Evolutionary conservation across 495 filamentous ascomycete genomes (phyloP), one percentile per base, ranked within the genome.

Genomic region (Cenococcum geophilum): DNA sequence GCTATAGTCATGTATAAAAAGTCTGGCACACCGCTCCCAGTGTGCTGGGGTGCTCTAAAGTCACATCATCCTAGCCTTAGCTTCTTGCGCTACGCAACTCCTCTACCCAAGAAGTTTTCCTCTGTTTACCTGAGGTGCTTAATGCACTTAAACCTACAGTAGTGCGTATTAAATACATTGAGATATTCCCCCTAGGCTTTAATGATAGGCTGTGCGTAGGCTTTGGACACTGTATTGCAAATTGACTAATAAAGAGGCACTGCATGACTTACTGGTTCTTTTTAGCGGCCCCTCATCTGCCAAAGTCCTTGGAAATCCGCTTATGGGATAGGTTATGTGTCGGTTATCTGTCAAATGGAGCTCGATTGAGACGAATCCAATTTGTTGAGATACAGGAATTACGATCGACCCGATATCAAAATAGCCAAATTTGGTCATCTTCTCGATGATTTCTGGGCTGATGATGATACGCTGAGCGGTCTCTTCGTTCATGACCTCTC

Each of bases 251-350:
- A 18, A 18, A 2, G 40, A 45, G 40, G 11, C 40, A 14, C 4
- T 45, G 40, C 40, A 45, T 4, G 12, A 14, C 55, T 42, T 47
- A 58, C 55, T 14, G 21, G n/a, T 54, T 5, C 52, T 5, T 35
- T 60, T 52, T 1, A 60, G 5, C 6, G 47, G 27, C 23, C 36
- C 58, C 5, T 32, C 49, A 23, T 14, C 47, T 40, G 27, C 47
- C n/a, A 60, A 25, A 42, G 32, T 9, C 40, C 58, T 21, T 14
- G 58, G 58, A 54, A 60, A 60, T n/a, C 58, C 58, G 20, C 47
- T 53, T 16, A 60, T 60, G 47, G 58, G 58, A 27, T 53, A 53
- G 16, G 52, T n/a, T 55, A 16, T 59, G 9, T 54, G 51, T 48
- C 36, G 42, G 40, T 60, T 48, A 21, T 54, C 40, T 2, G 20